Evolutionary conservation across 2,329 filamentous ascomycete genomes (phyloP), one percentile per base, ranked within the genome.

Genomic region (Trichophyton schoenleinii): DNA sequence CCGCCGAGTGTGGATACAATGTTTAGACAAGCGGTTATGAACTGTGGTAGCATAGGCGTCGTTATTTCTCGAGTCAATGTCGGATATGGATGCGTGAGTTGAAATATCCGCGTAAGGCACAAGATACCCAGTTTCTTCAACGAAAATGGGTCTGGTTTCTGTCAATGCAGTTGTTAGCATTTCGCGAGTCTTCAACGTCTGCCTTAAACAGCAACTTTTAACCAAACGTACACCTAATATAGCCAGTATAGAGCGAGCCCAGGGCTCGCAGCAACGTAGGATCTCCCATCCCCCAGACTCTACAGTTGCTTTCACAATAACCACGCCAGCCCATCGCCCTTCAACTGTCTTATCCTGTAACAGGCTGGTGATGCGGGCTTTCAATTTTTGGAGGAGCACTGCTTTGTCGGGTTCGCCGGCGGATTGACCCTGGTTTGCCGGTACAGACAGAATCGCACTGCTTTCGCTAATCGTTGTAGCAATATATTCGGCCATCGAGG

Each of bases 241-340:
- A 1, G 82, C 81, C 59, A 96, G 74, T 36, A 96, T 76, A n/a
- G 83, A 85, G 66, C 83, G 80, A 64, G 94, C 85, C 88, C 92
- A 96, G 2, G 85, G 79, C 67, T 86, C 84, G 38, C 83, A 83
- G 60, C 83, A 84, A 64, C 86, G 84, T 63, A 96, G 79, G 62
- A 87, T 83, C 69, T 95, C 89, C 84, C 88, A 90, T 53, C 90
- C 90, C 25, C 91, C 91, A 46, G 87, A 83, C 68, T 96, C 91
- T 49, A 96, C 78, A 3, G 86, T 79, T 3, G 88, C 83, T 75
- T 96, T 96, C 72, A 91, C 82, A 57, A 96, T 75, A 15, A 88
- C 85, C 49, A 88, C 83, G 5, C 87, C 91, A 18, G 86, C 82
- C 76, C 92, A 95, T 68, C 89, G 83, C 49, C 87, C 89, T 67